phyloP scores from a whole-genome alignment of 345 rosid species.

The Clausena lansium region DNA sequence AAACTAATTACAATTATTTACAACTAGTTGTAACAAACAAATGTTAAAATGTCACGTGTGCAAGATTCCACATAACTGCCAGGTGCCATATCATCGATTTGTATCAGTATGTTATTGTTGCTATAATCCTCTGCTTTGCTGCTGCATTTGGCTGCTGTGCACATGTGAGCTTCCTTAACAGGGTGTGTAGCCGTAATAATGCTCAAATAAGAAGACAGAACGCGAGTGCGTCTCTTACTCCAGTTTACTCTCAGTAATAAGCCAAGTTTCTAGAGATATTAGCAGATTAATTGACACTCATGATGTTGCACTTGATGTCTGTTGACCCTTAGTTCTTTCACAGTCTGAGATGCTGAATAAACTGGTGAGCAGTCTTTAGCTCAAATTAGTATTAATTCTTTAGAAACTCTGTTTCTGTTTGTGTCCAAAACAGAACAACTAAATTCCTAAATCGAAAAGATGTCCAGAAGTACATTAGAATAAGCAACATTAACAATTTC shows the following conservation, averaged over 20 bases:
- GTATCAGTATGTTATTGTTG: too few relatives aligned
- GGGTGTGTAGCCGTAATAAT: slow-evolving; percentile 28
- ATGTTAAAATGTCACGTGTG: too few relatives aligned
- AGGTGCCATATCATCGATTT: too few relatives aligned
- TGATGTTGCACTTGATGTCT: slow-evolving; percentile 46
- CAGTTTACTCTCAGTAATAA: slow-evolving; percentile 24
- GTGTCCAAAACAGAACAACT: slow-evolving; percentile 34
- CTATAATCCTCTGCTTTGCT: too few relatives aligned
- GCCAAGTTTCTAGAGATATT: too few relatives aligned
- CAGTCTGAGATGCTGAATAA: slow-evolving; percentile 29
- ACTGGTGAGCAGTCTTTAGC: slow-evolving; percentile 17
- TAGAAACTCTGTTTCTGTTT: slow-evolving; percentile 15
- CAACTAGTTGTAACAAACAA: too few relatives aligned
- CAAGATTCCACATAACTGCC: too few relatives aligned
- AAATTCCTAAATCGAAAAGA: slow-evolving; percentile 53
- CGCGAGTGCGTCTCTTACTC: background rate
- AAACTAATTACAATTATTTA: too few relatives aligned
- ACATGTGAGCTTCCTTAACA: too few relatives aligned
- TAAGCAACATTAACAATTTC: too few relatives aligned
- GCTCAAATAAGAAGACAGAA: slow-evolving; percentile 32
- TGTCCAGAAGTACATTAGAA: slow-evolving; percentile 25
- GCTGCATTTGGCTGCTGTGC: too few relatives aligned
- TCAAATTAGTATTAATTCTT: background rate
- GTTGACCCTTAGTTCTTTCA: slow-evolving; percentile 26
- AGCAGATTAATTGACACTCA: slow-evolving; percentile 32